Evolutionary conservation across 2,329 filamentous ascomycete species (phyloP).

Genomic region (Ceratocystis diversiconidia): DNA sequence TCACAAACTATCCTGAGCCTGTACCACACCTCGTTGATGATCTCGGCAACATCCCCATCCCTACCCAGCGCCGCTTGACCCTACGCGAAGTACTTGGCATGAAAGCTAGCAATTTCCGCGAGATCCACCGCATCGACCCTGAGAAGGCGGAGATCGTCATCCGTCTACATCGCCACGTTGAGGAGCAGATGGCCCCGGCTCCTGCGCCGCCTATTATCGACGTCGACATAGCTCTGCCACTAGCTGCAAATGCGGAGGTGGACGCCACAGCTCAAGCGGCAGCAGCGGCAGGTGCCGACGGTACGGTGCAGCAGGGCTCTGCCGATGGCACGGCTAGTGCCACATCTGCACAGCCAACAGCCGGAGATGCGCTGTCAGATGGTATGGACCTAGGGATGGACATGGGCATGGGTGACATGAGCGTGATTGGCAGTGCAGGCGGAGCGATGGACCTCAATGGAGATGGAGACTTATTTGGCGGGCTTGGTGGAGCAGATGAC

Average conservation of each 20-base stretch:
- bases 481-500: constrained; percentile 13
- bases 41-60: constrained; percentile 26
- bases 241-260: constrained; percentile 26
- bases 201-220: constrained; percentile 30
- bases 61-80: constrained; percentile 36
- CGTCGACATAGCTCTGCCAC: constrained; percentile 29
- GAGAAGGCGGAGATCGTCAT: constrained; percentile 46
- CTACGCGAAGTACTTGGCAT: constrained; percentile 46
- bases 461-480: constrained; percentile 16
- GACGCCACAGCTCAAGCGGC: constrained; percentile 20
- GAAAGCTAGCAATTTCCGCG: constrained; percentile 43
- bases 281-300: constrained; percentile 27
- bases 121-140: constrained; percentile 41
- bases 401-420: constrained; percentile 15
- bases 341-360: constrained; percentile 24
- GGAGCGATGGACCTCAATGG: constrained; percentile 8
- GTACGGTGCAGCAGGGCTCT: constrained; percentile 25
- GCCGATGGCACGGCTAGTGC: constrained; percentile 27
- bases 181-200: constrained; percentile 44
- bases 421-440: background rate
- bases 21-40: constrained; percentile 26
- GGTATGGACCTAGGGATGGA: constrained; percentile 8
- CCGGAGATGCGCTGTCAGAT: constrained; percentile 29
- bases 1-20: constrained; percentile 29
- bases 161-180: constrained; percentile 48